phyloP scores from a whole-genome alignment of 805 yeast species.

The Candida arabinofermentans region DNA sequence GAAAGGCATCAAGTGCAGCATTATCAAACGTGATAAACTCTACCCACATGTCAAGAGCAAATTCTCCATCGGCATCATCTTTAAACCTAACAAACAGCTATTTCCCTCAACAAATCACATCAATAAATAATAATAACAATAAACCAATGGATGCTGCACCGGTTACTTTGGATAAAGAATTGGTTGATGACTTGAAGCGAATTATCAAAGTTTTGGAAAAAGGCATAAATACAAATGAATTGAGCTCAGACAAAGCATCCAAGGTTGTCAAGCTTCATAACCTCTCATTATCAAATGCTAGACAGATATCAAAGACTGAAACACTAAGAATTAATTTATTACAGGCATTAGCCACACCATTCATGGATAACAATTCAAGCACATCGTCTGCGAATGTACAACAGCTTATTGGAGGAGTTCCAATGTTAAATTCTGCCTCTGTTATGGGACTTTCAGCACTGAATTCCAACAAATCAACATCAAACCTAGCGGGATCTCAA shows the following conservation, averaged over 20 bases:
- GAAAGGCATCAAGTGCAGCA: conserved; percentile 45
- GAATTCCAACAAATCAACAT: conserved; percentile 1
- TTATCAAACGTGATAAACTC: conserved; percentile 43
- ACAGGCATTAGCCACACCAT: conserved; percentile 67
- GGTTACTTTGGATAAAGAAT: conserved; percentile 13
- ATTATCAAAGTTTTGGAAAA: conserved; percentile 46
- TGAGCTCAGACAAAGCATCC: conserved; percentile 22
- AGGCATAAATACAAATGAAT: conserved; percentile 22
- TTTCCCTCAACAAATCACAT: not conserved
- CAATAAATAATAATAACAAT: not conserved
- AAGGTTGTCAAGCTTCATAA: conserved; percentile 54
- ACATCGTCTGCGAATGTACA: conserved; percentile 5
- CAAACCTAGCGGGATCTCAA: conserved; percentile 23
- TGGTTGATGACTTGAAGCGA: conserved; percentile 43
- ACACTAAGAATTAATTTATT: conserved; percentile 43
- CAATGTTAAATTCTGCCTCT: conserved; percentile 22
- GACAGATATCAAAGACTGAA: conserved; percentile 35
- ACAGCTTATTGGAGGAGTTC: conserved; percentile 23
- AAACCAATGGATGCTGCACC: not conserved
- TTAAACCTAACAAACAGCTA: not conserved
- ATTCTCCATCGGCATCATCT: conserved; percentile 3
- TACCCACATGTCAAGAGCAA: conserved; percentile 14
- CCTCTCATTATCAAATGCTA: conserved; percentile 44
- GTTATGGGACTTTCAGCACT: conserved; percentile 23
- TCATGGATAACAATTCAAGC: conserved; percentile 38